Conservation (phyloP, 2,329 filamentous ascomycete genomes). For the Botrytis cinerea region DNA sequence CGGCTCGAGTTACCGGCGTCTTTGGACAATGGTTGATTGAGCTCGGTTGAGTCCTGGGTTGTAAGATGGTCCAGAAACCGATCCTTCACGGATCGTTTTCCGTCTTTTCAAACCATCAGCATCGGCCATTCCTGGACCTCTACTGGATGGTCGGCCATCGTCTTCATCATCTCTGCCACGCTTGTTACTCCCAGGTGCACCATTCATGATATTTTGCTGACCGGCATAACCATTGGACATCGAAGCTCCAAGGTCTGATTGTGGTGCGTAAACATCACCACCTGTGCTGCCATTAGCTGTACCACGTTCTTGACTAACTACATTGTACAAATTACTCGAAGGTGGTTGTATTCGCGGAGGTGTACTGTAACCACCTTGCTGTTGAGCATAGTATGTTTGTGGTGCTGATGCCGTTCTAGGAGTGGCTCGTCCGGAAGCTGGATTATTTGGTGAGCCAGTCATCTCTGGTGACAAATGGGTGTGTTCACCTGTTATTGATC, state of each 20-base stretch:
- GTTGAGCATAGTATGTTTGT: slow-evolving; percentile 71
- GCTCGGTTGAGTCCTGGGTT: slow-evolving; percentile 51
- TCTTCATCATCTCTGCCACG: slow-evolving; percentile 50
- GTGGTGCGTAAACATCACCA: slow-evolving; percentile 70
- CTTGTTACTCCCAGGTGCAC: slow-evolving; percentile 49
- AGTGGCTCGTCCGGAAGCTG: slow-evolving; percentile 81
- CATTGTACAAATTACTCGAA: slow-evolving; percentile 83
- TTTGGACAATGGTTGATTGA: slow-evolving; percentile 48
- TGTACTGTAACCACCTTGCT: slow-evolving; percentile 66
- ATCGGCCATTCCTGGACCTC: slow-evolving; percentile 50
- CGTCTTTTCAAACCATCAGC: slow-evolving; percentile 72
- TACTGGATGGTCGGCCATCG: slow-evolving; percentile 59
- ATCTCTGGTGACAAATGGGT: slow-evolving; percentile 79
- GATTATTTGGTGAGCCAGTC: slow-evolving; percentile 76
- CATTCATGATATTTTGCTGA: slow-evolving; percentile 67
- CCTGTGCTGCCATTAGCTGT: slow-evolving; percentile 64
- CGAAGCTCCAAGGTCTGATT: slow-evolving; percentile 58
- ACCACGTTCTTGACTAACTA: slow-evolving; percentile 79
- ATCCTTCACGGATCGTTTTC: slow-evolving; percentile 70
- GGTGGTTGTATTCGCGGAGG: slow-evolving; percentile 70
- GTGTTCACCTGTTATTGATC: slow-evolving; percentile 69
- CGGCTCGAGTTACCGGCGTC: slow-evolving; percentile 37
- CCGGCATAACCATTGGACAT: slow-evolving; percentile 65
- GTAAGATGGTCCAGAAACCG: slow-evolving; percentile 53
- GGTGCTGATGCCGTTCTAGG: slow-evolving; percentile 74